Evolutionary conservation across 116 monocot species (phyloP).

Genomic region (Papilionanthe hybrid): DNA sequence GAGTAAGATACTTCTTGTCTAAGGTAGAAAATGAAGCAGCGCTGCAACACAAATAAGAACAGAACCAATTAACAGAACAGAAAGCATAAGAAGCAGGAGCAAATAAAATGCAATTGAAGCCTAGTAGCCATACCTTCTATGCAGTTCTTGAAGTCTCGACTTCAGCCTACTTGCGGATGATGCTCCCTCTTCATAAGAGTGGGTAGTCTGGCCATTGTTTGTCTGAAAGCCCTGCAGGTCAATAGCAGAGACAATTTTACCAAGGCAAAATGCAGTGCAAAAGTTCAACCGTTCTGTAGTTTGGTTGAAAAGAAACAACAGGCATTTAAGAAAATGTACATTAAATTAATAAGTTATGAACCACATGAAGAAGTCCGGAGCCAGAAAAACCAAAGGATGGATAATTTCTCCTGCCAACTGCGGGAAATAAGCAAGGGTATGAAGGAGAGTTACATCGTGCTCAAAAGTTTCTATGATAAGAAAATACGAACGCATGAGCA

Average conservation of each 20-base stretch:
- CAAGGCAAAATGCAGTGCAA: background rate
- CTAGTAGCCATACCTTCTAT: constrained; percentile 41
- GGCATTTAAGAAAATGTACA: too few species aligned
- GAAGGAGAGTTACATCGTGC: too few species aligned
- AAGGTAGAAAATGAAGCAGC: constrained; percentile 79
- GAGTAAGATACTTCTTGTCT: constrained; percentile 95
- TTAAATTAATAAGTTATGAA: too few species aligned
- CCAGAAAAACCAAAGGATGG: too few species aligned
- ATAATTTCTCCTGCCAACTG: too few species aligned
- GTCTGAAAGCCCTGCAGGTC: constrained; percentile 52
- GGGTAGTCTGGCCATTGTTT: constrained; percentile 61
- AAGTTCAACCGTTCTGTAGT: background rate
- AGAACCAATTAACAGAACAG: background rate
- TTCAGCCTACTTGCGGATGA: constrained; percentile 78
- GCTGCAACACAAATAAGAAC: constrained; percentile 31
- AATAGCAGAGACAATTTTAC: background rate
- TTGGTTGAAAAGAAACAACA: too few species aligned
- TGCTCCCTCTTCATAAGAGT: constrained; percentile 59
- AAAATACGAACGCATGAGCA: too few species aligned
- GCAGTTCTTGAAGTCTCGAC: constrained; percentile 82
- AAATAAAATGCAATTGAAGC: background rate
- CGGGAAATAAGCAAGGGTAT: too few species aligned
- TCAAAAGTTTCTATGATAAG: too few species aligned
- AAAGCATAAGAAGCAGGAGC: background rate
- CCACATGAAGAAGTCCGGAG: too few species aligned